phyloP scores from a whole-genome alignment of 495 filamentous ascomycete species.

The Penicillium coffeae region DNA sequence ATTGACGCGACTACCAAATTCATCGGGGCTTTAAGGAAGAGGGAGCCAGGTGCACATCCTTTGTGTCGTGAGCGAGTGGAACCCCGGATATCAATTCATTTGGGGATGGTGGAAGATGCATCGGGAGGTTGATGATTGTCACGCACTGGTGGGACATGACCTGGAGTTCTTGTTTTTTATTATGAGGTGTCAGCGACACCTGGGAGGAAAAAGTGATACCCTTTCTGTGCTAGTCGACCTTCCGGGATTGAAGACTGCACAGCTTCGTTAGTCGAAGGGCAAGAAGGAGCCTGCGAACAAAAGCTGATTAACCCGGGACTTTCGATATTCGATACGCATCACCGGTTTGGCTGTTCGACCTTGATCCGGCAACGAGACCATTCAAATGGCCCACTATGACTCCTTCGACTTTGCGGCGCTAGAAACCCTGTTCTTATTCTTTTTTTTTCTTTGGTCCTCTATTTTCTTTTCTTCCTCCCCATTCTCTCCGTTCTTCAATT shows the following conservation, averaged over 20 bases:
- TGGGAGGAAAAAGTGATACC: constrained; percentile 51
- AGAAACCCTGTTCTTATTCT: constrained; percentile 28
- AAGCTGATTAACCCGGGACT: constrained; percentile 20
- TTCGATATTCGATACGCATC: constrained; percentile 21
- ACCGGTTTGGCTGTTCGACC: constrained; percentile 10
- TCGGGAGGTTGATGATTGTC: constrained; percentile 31
- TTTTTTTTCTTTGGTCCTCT: constrained; percentile 20
- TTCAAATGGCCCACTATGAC: not conserved
- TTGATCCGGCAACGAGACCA: not conserved
- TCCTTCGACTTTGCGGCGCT: constrained; percentile 36
- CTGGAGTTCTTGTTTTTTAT: constrained; percentile 37
- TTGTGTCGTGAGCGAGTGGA: constrained; percentile 29
- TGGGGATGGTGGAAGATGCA: constrained; percentile 4
- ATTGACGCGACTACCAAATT: constrained; percentile 18
- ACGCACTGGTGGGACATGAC: constrained; percentile 35
- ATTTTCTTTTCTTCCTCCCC: constrained; percentile 19
- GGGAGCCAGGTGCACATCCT: constrained; percentile 20
- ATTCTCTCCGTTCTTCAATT: constrained; percentile 16
- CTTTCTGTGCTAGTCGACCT: constrained; percentile 47
- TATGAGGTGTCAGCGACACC: constrained; percentile 44
- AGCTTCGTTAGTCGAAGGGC: constrained; percentile 33
- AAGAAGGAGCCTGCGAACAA: constrained; percentile 26
- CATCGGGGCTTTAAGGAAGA: constrained; percentile 18
- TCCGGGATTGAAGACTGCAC: constrained; percentile 39
- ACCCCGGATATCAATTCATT: constrained; percentile 22